Base-by-base conservation (phyloP, 179 eudicot genomes). In the Beta lomatogona region DNA sequence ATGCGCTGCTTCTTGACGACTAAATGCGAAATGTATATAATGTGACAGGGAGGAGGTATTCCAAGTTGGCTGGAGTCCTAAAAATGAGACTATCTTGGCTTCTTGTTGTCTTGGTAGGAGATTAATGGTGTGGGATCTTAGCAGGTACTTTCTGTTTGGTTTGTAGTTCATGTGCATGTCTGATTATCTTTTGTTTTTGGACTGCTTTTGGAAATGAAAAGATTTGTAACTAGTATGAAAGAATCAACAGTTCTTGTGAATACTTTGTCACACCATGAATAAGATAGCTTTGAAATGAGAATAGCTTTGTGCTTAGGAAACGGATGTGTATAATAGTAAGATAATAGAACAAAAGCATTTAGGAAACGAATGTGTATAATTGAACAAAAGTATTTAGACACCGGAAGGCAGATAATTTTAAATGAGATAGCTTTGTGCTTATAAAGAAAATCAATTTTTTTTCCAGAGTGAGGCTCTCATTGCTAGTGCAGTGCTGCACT, bases 61-160 rank as follows among this genome's bases (percentile, higher is more conserved):
- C 86, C 99, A 94, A 89, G 98, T 96, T 77, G 98, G 99, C 19
- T 96, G 99, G 99, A 96, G 85, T 85, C 99, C 98, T 9, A 92
- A 89, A 82, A 92, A 92, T 86, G 98, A 96, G 87, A 92, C 98
- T 66, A 91, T 96, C 80, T 84, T 96, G 81, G 97, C 99, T 80
- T 96, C 99, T 70, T 92, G 98, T 72, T 96, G 99, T 81, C 94
- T 92, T 87, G 99, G 99, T 79, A 91, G 98, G 86, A 89, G 99
- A 82, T 92, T 95, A 9, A 91, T 94, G 97, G 95, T 94, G 76
- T 94, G 99, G 99, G 99, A 96, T 89, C 96, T 96, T 81, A 91
- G 99, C 95, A 94, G 99, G 99, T 96, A 91, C 58, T 73, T 36
- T 36, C 4, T 63, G 21, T 75, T 15, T 48, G 45, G 59, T 57